Conservation (phyloP, 2,329 filamentous ascomycete species). For the Canariomyces notabilis region DNA sequence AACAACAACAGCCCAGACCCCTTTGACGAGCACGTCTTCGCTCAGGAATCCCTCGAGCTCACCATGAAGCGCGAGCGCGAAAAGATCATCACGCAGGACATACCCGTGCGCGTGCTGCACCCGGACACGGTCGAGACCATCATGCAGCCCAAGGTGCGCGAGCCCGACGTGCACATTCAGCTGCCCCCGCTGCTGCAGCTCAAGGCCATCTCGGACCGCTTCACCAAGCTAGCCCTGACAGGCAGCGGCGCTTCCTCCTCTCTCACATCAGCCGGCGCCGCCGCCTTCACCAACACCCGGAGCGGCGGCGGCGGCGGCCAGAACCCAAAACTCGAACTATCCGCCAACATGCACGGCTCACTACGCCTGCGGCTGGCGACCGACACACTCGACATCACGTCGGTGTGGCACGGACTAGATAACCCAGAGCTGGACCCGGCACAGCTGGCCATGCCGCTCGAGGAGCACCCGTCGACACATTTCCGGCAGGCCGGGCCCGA, state of each 20-base stretch:
- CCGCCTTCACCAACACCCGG: background rate
- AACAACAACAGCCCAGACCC: slow-evolving; percentile 33
- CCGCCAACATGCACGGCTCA: slow-evolving; percentile 91
- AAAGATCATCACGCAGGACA: slow-evolving; percentile 89
- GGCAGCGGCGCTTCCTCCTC: slow-evolving; percentile 18
- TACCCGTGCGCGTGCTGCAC: slow-evolving; percentile 87
- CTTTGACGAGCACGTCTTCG: slow-evolving; percentile 39
- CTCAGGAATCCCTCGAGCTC: slow-evolving; percentile 48
- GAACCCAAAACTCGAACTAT: slow-evolving; percentile 71
- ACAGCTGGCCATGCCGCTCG: slow-evolving; percentile 66
- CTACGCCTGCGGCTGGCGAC: slow-evolving; percentile 75
- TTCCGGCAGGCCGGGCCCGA: slow-evolving; percentile 74
- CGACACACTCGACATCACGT: slow-evolving; percentile 79
- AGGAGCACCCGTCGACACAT: slow-evolving; percentile 74
- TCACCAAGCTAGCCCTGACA: slow-evolving; percentile 71
- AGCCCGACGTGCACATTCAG: slow-evolving; percentile 90
- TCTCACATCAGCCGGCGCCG: slow-evolving; percentile 24
- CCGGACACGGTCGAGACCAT: slow-evolving; percentile 83
- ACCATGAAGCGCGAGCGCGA: slow-evolving; percentile 67
- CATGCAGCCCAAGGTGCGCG: slow-evolving; percentile 83
- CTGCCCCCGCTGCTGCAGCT: slow-evolving; percentile 82
- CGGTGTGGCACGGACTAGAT: slow-evolving; percentile 76
- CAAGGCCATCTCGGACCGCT: slow-evolving; percentile 90
- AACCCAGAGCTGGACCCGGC: slow-evolving; percentile 83
- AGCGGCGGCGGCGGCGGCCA: slow-evolving; percentile 19